phyloP scores from a whole-genome alignment of 768 basidiomycete genomes.

The Dendrothele bispora region DNA sequence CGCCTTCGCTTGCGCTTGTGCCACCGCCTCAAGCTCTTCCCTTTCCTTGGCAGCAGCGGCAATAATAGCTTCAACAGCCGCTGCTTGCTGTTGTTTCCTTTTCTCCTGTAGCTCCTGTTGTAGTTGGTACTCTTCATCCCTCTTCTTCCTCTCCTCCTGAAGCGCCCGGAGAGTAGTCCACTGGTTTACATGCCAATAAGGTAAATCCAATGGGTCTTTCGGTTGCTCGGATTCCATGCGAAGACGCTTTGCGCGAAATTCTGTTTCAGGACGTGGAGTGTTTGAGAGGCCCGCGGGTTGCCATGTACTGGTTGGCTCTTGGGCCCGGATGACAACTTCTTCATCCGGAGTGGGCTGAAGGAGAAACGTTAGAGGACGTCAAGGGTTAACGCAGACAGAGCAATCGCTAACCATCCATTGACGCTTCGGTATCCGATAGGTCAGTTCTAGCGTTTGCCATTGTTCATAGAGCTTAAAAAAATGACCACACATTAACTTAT shows the following conservation, averaged over 20 bases:
- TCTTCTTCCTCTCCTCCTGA: not conserved
- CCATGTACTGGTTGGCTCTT: no score
- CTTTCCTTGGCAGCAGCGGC: slow-evolving; percentile 9
- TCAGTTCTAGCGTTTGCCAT: slow-evolving; percentile 78
- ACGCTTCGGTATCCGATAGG: slow-evolving; percentile 86
- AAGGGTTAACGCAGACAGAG: not conserved
- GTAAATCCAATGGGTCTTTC: not conserved
- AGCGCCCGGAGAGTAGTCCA: not conserved
- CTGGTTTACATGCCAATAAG: not conserved
- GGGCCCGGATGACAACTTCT: not conserved
- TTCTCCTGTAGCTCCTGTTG: no score
- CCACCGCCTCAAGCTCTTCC: slow-evolving; percentile 16
- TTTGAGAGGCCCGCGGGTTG: no score
- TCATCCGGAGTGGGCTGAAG: not conserved
- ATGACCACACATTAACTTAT: slow-evolving; percentile 1
- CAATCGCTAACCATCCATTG: slow-evolving; percentile 26
- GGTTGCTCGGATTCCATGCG: no score
- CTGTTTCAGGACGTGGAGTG: no score
- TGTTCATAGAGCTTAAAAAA: slow-evolving; percentile 63
- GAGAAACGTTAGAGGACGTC: slow-evolving; percentile 11
- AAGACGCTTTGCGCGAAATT: no score
- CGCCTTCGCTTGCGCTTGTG: slow-evolving; percentile 7
- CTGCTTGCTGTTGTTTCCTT: not conserved
- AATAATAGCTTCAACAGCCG: not conserved
- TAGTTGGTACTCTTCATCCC: no score